A percentile compares a stretch with the other conserved stretches of the same genome.
Evolutionary conservation across 2,329 filamentous ascomycete species (phyloP).

Genomic region (Xylaria polymorpha): DNA sequence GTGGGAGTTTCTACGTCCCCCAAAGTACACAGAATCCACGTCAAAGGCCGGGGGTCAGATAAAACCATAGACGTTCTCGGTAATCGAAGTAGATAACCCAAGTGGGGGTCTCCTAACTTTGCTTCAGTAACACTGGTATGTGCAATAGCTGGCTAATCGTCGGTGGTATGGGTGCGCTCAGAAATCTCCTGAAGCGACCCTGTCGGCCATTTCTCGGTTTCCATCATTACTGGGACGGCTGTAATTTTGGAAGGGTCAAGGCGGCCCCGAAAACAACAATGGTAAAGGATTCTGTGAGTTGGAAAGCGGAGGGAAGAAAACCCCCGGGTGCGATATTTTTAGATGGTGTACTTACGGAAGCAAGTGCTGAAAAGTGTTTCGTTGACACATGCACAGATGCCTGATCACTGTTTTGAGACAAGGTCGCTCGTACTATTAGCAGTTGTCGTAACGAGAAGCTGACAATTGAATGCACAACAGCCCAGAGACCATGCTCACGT

Average conservation of each 20-base stretch:
- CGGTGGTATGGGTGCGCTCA: neutral
- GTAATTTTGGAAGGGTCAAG: neutral
- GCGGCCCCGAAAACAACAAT: neutral
- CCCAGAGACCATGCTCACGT: conserved; percentile 81
- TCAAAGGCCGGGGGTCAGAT: conserved; percentile 2
- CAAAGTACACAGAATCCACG: conserved; percentile 1
- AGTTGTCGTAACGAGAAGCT: conserved; percentile 44
- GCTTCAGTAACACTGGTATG: neutral
- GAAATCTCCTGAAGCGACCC: neutral
- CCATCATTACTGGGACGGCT: neutral
- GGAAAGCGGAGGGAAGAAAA: neutral
- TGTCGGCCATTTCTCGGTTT: neutral
- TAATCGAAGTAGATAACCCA: conserved; percentile 22
- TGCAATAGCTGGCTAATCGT: conserved; percentile 1
- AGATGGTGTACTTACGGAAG: conserved; percentile 20
- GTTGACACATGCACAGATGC: neutral
- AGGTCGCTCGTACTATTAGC: neutral
- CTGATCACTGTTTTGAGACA: neutral
- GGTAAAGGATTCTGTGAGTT: neutral
- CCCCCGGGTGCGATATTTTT: neutral
- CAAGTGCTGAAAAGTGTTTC: conserved; percentile 29
- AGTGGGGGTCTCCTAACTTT: conserved; percentile 18
- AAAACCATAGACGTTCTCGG: conserved; percentile 9
- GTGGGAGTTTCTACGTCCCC: neutral
- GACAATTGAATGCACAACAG: conserved; percentile 56